Evolutionary conservation across 176 grass and related monocot species (phyloP), one percentile per base, ranked within the genome.

Genomic region (Puya raimondii): DNA sequence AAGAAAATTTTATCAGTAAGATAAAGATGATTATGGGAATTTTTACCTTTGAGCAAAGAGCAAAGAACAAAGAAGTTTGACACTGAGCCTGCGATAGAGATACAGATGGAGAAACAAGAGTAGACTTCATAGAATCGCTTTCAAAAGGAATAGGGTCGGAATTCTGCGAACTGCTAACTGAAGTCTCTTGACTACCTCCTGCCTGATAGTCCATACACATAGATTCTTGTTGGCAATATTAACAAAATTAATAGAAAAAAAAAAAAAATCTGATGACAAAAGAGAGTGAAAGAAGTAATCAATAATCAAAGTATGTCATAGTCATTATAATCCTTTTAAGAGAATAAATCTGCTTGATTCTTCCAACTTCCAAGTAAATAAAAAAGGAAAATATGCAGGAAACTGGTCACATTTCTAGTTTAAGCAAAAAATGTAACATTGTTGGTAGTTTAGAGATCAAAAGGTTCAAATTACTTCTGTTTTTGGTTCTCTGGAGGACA

Each of bases 41-140:
- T 10, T 21, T 27, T 13, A 91, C 92, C 92, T 91, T 99, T 52
- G 82, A 88, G 70, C 95, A 99, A 78, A 99, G 95, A 79, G 95
- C 89, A 70, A 99, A 99, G 78, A 94, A 94, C 66, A 99, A 85
- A 68, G 90, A 94, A 72, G 77, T 88, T 64, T 76, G 78, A 13
- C 75, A 66, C 65, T 94, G 91, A 69, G 82, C 87, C 67, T 94
- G 82, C 4, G 84, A 88, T 49, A 80, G 57, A 70, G 90, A 88
- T 67, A 83, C 20, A 51, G 50, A 13, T 61, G 87, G 72, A 64
- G 80, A 83, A 78, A 77, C 47, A 58, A 76, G 76, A 71, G 68
- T 64, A 69, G 74, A 56, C 79, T 76, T 81, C 7, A 49, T 72
- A 54, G 68, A 74, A 9, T 72, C 83, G 72, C 64, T 88, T 83